Conservation (phyloP, 208 protist genomes). For the Tritrichomonas musculus region DNA sequence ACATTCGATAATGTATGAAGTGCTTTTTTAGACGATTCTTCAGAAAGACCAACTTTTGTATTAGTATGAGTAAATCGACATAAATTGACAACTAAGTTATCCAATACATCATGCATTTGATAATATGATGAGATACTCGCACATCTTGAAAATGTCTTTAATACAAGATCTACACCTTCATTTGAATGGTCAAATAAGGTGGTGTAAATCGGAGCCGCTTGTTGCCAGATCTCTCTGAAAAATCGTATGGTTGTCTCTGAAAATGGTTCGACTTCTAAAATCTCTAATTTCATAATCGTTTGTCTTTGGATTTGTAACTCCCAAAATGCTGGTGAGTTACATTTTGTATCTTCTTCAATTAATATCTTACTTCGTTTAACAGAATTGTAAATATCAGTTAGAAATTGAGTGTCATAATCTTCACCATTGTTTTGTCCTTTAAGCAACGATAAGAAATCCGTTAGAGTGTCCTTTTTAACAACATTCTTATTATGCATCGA, state of each 20-base stretch:
- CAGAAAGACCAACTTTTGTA: background rate
- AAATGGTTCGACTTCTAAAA: background rate
- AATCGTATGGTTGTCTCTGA: background rate
- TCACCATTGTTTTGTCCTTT: conserved; percentile 24
- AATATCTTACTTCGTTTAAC: background rate
- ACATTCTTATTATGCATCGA: conserved; percentile 8
- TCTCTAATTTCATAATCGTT: background rate
- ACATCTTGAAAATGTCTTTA: background rate
- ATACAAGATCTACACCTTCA: background rate
- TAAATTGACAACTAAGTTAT: conserved; percentile 6
- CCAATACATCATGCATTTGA: background rate
- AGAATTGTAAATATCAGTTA: background rate
- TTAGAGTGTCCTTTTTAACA: background rate
- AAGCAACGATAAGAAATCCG: background rate
- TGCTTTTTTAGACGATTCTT: background rate
- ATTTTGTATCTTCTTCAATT: background rate
- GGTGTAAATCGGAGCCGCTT: background rate
- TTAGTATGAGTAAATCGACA: background rate
- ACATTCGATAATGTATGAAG: background rate
- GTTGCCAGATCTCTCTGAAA: background rate
- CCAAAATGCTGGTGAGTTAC: background rate
- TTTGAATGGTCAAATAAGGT: background rate
- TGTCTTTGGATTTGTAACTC: background rate
- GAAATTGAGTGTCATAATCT: conserved; percentile 27
- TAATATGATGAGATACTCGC: background rate